Evolutionary conservation across 2,329 filamentous ascomycete genomes (phyloP).

Genomic region (Fusarium sp.): DNA sequence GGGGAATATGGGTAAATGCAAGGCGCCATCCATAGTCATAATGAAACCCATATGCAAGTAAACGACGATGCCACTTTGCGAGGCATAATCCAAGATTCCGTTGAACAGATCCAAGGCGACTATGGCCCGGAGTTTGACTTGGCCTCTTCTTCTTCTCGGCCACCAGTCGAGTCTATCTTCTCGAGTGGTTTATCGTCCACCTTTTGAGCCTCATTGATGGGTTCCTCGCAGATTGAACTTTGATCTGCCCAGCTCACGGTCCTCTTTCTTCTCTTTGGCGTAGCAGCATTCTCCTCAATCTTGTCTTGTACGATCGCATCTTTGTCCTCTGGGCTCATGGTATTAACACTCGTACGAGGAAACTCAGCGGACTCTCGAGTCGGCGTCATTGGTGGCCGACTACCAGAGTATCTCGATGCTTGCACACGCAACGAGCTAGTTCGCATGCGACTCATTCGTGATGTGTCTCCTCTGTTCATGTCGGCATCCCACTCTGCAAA

Average conservation of each 20-base stretch:
- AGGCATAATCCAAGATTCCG: background rate
- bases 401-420: constrained; percentile 32
- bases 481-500: constrained; percentile 55
- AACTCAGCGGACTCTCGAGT: constrained; percentile 44
- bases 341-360: constrained; percentile 12
- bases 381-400: constrained; percentile 46
- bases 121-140: constrained; percentile 12
- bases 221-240: constrained; percentile 27
- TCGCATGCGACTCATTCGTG: constrained; percentile 42
- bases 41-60: constrained; percentile 2
- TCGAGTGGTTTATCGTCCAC: constrained; percentile 22
- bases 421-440: constrained; percentile 46
- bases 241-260: constrained; percentile 40
- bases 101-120: background rate
- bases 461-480: constrained; percentile 45
- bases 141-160: background rate
- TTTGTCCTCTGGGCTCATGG: constrained; percentile 23
- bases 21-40: constrained; percentile 6
- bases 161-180: constrained; percentile 20
- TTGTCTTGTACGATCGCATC: constrained; percentile 23
- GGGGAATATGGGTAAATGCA: constrained; percentile 12
- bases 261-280: constrained; percentile 31
- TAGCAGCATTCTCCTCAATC: constrained; percentile 25
- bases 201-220: constrained; percentile 12
- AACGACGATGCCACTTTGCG: background rate